Evolutionary conservation across 2,329 filamentous ascomycete species (phyloP).

Genomic region (Monilinia polystroma): DNA sequence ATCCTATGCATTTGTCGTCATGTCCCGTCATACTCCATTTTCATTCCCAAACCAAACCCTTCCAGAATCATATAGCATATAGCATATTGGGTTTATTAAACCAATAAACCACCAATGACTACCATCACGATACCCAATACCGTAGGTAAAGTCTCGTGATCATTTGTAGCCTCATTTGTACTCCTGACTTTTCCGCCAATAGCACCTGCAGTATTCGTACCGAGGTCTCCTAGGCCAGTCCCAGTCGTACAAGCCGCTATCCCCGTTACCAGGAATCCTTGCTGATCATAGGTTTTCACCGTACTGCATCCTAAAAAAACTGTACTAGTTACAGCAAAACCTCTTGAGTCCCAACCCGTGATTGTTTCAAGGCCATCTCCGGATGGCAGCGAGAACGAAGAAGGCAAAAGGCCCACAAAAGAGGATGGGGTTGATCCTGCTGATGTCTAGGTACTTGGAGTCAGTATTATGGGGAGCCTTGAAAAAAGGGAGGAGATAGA

Average conservation of each 20-base stretch:
- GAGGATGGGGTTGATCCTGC: constrained; percentile 51
- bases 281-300: constrained; percentile 46
- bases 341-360: constrained; percentile 49
- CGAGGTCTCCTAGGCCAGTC: constrained; percentile 24
- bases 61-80: neutral
- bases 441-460: constrained; percentile 42
- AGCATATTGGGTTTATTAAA: neutral
- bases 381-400: constrained; percentile 43
- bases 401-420: constrained; percentile 50
- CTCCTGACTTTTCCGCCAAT: constrained; percentile 30
- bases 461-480: constrained; percentile 33
- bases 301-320: constrained; percentile 42
- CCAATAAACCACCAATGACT: constrained; percentile 4
- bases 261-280: constrained; percentile 46
- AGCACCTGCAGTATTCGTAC: constrained; percentile 26
- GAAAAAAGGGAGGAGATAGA: constrained; percentile 28
- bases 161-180: constrained; percentile 30
- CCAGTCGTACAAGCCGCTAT: constrained; percentile 22
- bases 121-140: constrained; percentile 5
- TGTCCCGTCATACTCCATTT: neutral
- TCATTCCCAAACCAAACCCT: neutral
- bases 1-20: neutral
- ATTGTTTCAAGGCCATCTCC: constrained; percentile 40
- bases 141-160: constrained; percentile 21
- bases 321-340: constrained; percentile 50